Evolutionary conservation across 2,329 filamentous ascomycete genomes (phyloP), one percentile per base, ranked within the genome.

Genomic region (Diaporthe sp.): DNA sequence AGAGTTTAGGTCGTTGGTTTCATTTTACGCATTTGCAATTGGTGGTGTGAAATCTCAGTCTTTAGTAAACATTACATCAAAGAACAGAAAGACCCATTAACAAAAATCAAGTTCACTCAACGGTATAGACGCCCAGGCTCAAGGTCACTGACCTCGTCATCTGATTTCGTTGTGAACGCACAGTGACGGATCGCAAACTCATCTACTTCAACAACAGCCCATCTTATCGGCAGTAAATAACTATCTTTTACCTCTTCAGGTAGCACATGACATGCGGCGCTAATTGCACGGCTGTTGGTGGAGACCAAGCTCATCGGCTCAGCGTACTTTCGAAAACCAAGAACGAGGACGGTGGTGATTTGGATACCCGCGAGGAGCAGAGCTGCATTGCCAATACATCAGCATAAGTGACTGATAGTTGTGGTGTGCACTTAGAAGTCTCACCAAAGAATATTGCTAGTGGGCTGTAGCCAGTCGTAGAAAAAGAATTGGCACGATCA

Each of bases 241-340:
- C 80, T 80, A 47, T 76, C 68, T 34, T 75, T 57, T 8, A 73
- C 73, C 34, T 82, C 81, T n/a, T 80, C 78, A 4, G 44, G 12
- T 0, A 79, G 72, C 10, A 55, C 53, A 39, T 83, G 82, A 10
- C 82, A 83, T 1, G 81, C 81, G 1, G 82, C 80, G 55, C 81
- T 82, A 63, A 83, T 83, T 2, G 79, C 82, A 61, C 77, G 76
- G 37, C 82, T 83, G 63, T 82, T 83, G 1, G 81, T 83, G 0
- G 80, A 78, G 4, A 81, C 81, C 78, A 83, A 80, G 12, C 79
- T 79, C 82, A 84, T 84, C 0, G 79, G 79, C 0, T 81, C 80
- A 17, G 82, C 79, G 28, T 83, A 84, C 13, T 47, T 78, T 4
- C 80, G 79, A 34, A 80, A 77, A 1, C 81, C 42, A 22, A 75